Base-by-base conservation (phyloP, 345 rosid species). In the Aquilaria yunnanensis region DNA sequence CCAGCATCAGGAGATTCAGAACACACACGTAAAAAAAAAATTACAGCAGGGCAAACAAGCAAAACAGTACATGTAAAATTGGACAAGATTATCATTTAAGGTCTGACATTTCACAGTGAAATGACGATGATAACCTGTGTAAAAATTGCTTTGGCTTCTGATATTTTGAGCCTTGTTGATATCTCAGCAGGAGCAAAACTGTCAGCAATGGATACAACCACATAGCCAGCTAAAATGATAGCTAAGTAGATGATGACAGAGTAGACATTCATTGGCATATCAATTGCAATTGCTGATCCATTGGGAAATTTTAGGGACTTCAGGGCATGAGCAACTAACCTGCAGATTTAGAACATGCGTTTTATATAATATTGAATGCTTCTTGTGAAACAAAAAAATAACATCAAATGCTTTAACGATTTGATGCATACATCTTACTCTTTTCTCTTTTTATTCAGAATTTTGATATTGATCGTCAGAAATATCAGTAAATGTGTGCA, bases 181-280 rank as follows among this genome's bases (percentile, higher is more conserved):
- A 94, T 90, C 74, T 94, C 99, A 63, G 47, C 43, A 1, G 97
- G 66, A 59, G 96, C 92, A 72, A 94, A 94, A 75, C 97, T 94
- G 74, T 94, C 99, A 14, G 99, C 99, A 61, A 94, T 90, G 5
- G 99, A 94, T 41, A 94, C 99, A 80, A 94, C 95, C 4, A 81
- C 73, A 70, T 81, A 79, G 63, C 99, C 97, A 14, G 97, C 82
- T 71, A 94, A 77, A 65, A 90, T 85, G 73, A 90, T 82, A 33
- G 99, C 99, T 47, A 94, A 83, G 81, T 90, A 94, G 69, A 90
- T 83, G 75, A 90, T 62, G 72, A 94, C 97, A 63, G 97, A 79
- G 71, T 85, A 72, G 59, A 82, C 92, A 71, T 82, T 82, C 97
- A 90, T 90, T 5, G 99, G 97, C 99, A 94, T 90, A 76, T 88